A percentile compares a stretch with the other conserved stretches of the same genome.
Conservation (phyloP, 345 rosid species). For the Punica granatum region DNA sequence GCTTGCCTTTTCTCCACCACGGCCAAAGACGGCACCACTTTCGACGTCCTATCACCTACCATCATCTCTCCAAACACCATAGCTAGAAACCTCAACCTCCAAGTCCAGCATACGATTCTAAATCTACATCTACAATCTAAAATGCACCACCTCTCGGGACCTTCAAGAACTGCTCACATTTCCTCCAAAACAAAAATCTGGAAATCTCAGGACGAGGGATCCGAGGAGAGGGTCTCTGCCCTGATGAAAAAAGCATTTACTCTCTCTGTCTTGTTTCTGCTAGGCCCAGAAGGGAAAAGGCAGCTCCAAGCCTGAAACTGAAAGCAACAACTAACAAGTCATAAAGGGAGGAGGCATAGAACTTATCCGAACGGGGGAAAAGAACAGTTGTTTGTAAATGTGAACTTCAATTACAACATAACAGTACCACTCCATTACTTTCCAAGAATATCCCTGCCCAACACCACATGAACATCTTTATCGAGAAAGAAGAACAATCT, state of each 20-base stretch:
- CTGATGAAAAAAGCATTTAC: neutral
- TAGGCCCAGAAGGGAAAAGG: neutral
- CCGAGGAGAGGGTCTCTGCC: neutral
- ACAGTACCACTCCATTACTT: neutral
- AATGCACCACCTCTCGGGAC: neutral
- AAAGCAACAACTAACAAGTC: neutral
- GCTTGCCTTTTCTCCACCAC: conserved; percentile 54
- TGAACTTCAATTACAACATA: neutral
- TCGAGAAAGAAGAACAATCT: neutral
- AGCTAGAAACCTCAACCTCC: neutral
- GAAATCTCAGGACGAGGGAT: neutral
- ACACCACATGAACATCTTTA: neutral
- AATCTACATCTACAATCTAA: neutral
- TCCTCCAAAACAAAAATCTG: neutral
- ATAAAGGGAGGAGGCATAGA: neutral
- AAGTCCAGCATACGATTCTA: neutral
- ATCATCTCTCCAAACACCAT: conserved; percentile 8
- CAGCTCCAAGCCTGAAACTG: neutral
- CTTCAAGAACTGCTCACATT: conserved; percentile 2
- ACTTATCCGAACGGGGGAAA: neutral
- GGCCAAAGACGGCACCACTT: conserved; percentile 41
- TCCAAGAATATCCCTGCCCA: neutral
- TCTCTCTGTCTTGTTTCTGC: neutral
- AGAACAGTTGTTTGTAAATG: neutral
- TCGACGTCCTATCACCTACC: conserved; percentile 43